Percentiles rank a stretch among this genome's conserved stretches.
Conservation (phyloP, 2,329 filamentous ascomycete genomes). For the Talaromyces marneffei region DNA sequence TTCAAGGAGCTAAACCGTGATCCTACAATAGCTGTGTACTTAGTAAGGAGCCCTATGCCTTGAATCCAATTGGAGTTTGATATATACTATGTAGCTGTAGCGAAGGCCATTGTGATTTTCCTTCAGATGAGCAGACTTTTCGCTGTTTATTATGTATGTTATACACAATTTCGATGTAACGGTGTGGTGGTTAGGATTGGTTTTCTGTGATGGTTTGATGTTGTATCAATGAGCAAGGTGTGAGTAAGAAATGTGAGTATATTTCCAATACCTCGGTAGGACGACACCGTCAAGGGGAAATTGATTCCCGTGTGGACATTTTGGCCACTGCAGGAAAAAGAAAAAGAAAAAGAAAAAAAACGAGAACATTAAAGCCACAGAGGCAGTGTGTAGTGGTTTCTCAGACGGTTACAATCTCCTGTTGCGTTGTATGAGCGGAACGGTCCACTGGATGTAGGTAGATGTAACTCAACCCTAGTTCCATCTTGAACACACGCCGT, state of each 20-base stretch:
- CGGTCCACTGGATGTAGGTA: background rate
- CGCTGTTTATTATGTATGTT: background rate
- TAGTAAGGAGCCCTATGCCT: background rate
- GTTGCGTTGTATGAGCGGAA: constrained; percentile 5
- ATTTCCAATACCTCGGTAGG: background rate
- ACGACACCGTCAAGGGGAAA: background rate
- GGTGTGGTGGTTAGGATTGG: background rate
- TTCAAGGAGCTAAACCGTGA: background rate
- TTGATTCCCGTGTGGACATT: background rate
- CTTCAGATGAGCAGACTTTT: background rate
- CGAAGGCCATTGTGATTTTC: background rate
- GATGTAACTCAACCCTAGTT: constrained; percentile 9
- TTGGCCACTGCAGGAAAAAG: background rate
- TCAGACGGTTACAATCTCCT: constrained; percentile 11
- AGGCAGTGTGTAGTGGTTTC: background rate
- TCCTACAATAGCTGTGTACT: background rate
- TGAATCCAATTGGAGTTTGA: background rate
- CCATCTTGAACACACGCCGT: background rate
- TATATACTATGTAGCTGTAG: background rate
- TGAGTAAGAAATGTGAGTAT: no score
- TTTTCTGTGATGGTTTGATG: background rate
- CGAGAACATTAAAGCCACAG: background rate
- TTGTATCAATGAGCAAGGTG: background rate
- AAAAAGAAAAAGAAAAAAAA: background rate
- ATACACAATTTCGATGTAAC: constrained; percentile 10